Base-by-base conservation (phyloP, 2,329 filamentous ascomycete genomes). In the Myriosclerotinia curreyana region DNA sequence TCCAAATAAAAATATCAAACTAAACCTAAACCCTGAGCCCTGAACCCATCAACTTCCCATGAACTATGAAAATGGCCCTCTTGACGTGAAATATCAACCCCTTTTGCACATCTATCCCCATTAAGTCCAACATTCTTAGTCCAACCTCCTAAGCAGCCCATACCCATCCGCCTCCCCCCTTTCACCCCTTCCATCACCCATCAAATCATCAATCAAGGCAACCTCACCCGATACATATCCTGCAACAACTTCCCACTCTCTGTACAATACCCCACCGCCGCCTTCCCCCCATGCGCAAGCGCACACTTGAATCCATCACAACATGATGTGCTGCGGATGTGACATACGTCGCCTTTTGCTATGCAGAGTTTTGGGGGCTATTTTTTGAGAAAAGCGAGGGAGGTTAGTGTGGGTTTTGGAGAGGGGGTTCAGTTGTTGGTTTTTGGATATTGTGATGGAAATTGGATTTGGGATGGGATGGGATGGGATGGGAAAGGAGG, bases 281-380 rank as follows among this genome's bases (percentile, higher is more conserved):
- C 55, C 5, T 59, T 59, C 5, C 55, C 55, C 1, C 55, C 55
- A 48, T 59, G 55, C 42, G 55, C 55, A 25, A 59, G 42, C 28
- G 55, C 55, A 59, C 55, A 59, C 15, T 59, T 59, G 12, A 48
- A 38, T 4, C 44, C 44, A 36, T 59, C 44, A 25, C 55, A 59
- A 7, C 55, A 59, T 5, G 42, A 0, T 1, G 12, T n/a, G 14
- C 42, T 31, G 0, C n/a, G 22, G 5, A 36, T 9, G 7, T 36
- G 55, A 36, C 55, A 59, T 9, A 59, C n/a, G 14, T 25, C 42
- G 7, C n/a, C 42, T 38, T 38, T 59, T 1, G 31, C 1, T 5
- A 59, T 36, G 14, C 55, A 59, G 2, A 59, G n/a, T 3, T 25
- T 38, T 0, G 42, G n/a, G 1, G 22, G 12, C 46, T 49, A 25